Conservation (phyloP, 305 asterid genomes). For the Fraxinus xanthoxyloides region DNA sequence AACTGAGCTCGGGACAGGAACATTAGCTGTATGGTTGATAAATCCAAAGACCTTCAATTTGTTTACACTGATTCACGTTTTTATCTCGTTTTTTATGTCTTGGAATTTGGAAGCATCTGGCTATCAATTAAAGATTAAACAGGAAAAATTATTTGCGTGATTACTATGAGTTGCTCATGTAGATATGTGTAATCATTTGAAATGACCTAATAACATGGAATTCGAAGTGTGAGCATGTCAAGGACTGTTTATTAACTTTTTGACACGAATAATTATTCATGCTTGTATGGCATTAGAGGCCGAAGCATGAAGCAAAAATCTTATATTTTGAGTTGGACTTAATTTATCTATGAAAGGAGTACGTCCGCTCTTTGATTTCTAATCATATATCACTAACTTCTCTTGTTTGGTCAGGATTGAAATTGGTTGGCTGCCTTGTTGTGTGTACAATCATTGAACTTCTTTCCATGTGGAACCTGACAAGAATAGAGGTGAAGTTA, state of each 20-base stretch:
- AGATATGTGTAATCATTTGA: background rate
- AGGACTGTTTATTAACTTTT: background rate
- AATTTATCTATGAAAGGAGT: background rate
- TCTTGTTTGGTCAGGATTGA: slow-evolving; percentile 53
- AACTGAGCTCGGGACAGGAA: background rate
- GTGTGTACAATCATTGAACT: slow-evolving; percentile 79
- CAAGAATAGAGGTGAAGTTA: slow-evolving; percentile 90
- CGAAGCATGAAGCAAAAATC: background rate
- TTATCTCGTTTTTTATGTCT: background rate
- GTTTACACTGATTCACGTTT: background rate
- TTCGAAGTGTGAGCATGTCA: background rate
- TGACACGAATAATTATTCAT: background rate
- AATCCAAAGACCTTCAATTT: background rate
- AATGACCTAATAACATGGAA: background rate
- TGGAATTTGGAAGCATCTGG: background rate
- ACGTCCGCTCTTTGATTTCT: background rate
- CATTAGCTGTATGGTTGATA: background rate
- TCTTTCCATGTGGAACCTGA: slow-evolving; percentile 97
- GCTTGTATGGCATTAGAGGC: background rate
- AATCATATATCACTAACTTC: background rate
- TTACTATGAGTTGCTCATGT: background rate
- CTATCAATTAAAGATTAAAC: background rate
- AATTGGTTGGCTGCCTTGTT: slow-evolving; percentile 50
- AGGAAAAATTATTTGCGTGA: background rate
- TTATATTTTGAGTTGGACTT: background rate